Evolutionary conservation across 352 stramenopile genomes (phyloP).

Genomic region (Globisporangium rhizosaccharum): DNA sequence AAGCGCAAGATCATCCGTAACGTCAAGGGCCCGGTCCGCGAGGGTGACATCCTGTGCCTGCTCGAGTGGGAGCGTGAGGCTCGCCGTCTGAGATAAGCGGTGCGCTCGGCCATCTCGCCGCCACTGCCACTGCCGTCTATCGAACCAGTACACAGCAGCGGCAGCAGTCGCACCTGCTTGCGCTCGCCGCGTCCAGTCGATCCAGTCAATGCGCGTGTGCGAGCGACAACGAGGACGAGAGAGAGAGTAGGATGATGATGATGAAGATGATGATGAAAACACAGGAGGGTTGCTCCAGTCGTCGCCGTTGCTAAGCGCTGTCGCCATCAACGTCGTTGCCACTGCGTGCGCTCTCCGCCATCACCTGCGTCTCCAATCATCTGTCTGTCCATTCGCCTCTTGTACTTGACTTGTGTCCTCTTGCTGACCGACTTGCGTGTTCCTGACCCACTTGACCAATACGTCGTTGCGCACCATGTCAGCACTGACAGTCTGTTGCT

Average conservation of each 20-base stretch:
- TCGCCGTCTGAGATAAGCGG: slow-evolving; percentile 94
- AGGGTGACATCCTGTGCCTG: slow-evolving; percentile 99
- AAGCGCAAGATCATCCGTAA: slow-evolving; percentile 99
- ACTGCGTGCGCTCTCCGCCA: no score
- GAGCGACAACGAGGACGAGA: not conserved
- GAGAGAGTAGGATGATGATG: not conserved
- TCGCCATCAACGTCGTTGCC: no score
- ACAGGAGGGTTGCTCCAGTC: no score
- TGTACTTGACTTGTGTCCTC: no score
- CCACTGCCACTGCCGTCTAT: not conserved
- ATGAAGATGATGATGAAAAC: no score
- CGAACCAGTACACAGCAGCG: not conserved
- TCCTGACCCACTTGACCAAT: no score
- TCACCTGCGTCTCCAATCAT: no score
- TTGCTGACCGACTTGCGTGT: no score
- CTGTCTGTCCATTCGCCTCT: no score
- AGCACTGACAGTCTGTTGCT: no score
- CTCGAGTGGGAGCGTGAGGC: slow-evolving; percentile 99
- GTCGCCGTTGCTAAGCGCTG: no score
- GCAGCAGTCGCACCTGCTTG: not conserved
- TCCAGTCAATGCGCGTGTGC: not conserved
- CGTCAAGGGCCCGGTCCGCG: slow-evolving; percentile 98
- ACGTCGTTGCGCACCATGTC: no score
- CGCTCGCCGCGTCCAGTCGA: not conserved
- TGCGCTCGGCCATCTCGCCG: not conserved